Percentiles rank a stretch among this genome's conserved stretches.
Evolutionary conservation across 306 rosid species (phyloP).

Genomic region (Citrullus amarus): DNA sequence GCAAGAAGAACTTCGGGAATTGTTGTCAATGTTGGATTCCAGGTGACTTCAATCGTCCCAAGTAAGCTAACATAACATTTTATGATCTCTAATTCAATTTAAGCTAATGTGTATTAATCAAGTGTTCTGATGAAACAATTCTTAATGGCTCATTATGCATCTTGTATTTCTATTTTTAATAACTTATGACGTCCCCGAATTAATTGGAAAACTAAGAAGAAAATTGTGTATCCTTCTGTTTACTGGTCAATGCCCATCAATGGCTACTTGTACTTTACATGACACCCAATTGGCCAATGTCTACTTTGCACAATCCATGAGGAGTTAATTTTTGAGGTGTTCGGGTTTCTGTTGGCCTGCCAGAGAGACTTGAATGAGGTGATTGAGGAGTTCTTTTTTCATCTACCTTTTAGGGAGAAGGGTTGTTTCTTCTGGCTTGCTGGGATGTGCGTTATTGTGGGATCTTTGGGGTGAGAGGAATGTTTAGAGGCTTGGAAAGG

Average conservation of each 20-base stretch:
- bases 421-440: too few species aligned
- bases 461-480: too few species aligned
- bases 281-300: neutral
- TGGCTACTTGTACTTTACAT: neutral
- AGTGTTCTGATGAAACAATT: too few species aligned
- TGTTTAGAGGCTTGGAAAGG: too few species aligned
- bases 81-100: neutral
- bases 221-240: neutral
- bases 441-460: too few species aligned
- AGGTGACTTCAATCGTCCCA: conserved; percentile 82
- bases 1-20: conserved; percentile 80
- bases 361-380: too few species aligned
- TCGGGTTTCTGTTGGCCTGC: too few species aligned
- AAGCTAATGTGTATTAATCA: neutral
- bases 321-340: too few species aligned
- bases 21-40: conserved; percentile 86
- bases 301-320: too few species aligned
- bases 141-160: neutral
- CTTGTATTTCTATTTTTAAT: neutral
- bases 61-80: conserved; percentile 37
- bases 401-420: too few species aligned
- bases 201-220: neutral
- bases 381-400: too few species aligned
- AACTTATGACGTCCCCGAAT: neutral
- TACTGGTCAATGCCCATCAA: neutral